A percentile compares a stretch with the other conserved stretches of the same genome.
Conservation (phyloP, 2,329 filamentous ascomycete genomes). For the Trichocomaceae sp. region DNA sequence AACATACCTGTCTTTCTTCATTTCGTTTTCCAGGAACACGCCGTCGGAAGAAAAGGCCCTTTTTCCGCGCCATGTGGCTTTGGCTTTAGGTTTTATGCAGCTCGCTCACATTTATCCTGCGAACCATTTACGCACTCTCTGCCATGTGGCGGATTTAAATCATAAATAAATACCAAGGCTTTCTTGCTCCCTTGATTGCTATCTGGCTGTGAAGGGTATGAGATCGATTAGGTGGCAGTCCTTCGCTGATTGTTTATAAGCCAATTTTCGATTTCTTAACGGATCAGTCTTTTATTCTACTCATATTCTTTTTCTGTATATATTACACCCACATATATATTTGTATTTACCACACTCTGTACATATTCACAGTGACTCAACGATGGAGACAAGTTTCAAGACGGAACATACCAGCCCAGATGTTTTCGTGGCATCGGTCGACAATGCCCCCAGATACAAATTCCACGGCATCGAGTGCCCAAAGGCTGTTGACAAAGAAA, state of each 20-base stretch:
- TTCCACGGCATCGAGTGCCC: constrained; percentile 8
- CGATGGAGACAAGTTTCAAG: not conserved
- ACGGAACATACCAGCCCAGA: not conserved
- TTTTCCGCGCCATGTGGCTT: constrained; percentile 12
- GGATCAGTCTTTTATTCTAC: not conserved
- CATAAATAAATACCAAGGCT: constrained; percentile 1
- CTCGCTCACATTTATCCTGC: not conserved
- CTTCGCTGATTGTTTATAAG: not conserved
- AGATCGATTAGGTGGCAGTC: not conserved
- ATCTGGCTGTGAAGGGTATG: not conserved
- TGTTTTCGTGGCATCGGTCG: not conserved
- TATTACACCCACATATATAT: constrained; percentile 1
- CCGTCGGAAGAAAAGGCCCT: constrained; percentile 7
- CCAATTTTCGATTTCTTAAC: not conserved
- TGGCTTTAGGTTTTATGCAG: not conserved
- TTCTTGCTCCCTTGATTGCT: not conserved
- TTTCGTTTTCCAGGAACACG: not conserved
- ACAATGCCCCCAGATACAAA: not conserved
- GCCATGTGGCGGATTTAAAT: constrained; percentile 10
- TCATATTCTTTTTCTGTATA: not conserved
- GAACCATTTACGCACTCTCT: not conserved
- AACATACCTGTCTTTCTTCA: not conserved
- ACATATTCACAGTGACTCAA: not conserved
- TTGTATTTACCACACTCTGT: not conserved
- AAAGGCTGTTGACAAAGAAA: constrained; percentile 19